phyloP scores from a whole-genome alignment of 768 basidiomycete genomes.

The Gymnopilus junonius region DNA sequence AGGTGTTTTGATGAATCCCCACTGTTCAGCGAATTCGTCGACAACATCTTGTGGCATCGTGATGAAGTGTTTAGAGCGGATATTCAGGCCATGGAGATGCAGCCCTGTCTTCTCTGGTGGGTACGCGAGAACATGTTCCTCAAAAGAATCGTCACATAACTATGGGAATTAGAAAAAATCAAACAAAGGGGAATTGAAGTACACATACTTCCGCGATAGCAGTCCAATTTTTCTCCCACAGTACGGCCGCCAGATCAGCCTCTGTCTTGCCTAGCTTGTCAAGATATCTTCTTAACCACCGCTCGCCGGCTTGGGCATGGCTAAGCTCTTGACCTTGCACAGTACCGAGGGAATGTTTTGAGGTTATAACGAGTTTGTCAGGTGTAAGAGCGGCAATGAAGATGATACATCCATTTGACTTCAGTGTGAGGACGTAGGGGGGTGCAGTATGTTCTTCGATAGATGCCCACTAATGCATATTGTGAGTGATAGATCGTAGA shows the following conservation, averaged over 20 bases:
- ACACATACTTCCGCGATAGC: constrained; percentile 84
- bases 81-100: constrained; percentile 92
- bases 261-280: constrained; percentile 63
- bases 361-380: constrained; percentile 78
- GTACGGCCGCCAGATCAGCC: constrained; percentile 68
- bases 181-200: neutral
- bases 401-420: constrained; percentile 97
- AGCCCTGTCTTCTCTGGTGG: constrained; percentile 83
- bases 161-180: constrained; percentile 30
- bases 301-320: constrained; percentile 84
- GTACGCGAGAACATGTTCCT: constrained; percentile 93
- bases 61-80: constrained; percentile 63
- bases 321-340: constrained; percentile 45
- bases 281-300: constrained; percentile 82
- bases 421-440: constrained; percentile 87
- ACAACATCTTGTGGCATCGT: constrained; percentile 73
- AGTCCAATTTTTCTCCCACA: constrained; percentile 88
- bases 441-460: constrained; percentile 70
- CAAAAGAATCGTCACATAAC: constrained; percentile 97
- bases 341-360: constrained; percentile 88
- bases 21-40: constrained; percentile 81
- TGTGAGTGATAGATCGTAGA: neutral
- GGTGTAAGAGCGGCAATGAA: constrained; percentile 87
- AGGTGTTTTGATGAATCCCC: constrained; percentile 88
- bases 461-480: constrained; percentile 67